Base-by-base conservation (phyloP, 768 basidiomycete genomes). In the Pulveroboletus sp. region DNA sequence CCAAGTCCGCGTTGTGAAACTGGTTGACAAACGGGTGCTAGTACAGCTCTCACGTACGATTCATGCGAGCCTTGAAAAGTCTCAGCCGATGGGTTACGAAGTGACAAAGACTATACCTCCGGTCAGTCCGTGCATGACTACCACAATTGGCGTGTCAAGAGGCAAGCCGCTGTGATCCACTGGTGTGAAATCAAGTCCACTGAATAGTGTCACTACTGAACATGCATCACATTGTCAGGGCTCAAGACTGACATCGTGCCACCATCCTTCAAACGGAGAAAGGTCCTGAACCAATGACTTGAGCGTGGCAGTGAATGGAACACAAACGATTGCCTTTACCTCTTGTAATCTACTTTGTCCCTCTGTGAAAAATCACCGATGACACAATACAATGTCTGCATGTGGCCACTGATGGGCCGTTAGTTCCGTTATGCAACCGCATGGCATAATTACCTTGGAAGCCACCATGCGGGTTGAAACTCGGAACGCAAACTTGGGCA, bases 1-100 rank as follows among this genome's bases (percentile, higher is more conserved):
- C 93, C 93, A 45, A 95, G 72, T 2, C 94, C 95, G n/a, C 89
- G 91, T 58, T 87, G 74, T 35, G 78, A 76, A 7, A 83, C 76
- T 23, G 88, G 77, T 24, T 76, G 75, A 63, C 85, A 85, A 13
- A 85, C 86, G 50, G 81, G 85, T 43, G 80, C 78, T 4, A 98
- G 73, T 39, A 96, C 77, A 24, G 88, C 83, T 54, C 92, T 77
- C 37, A 96, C 89, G 62, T 96, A 98, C 17, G 85, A 76, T 74
- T 95, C 95, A 63, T 95, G 82, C 17, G 89, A 92, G 32, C 90
- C 89, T 91, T 54, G 51, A 54, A 45, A 50, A 36, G 32, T 22
- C 27, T 59, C 29, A 56, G 23, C 22, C 26, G 35, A 53, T 37
- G 27, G 38, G 23, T 31, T 24, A 11, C 29, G 27, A 20, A 29